phyloP scores from a whole-genome alignment of 176 grass and related monocot genomes.

The Oryza punctata region DNA sequence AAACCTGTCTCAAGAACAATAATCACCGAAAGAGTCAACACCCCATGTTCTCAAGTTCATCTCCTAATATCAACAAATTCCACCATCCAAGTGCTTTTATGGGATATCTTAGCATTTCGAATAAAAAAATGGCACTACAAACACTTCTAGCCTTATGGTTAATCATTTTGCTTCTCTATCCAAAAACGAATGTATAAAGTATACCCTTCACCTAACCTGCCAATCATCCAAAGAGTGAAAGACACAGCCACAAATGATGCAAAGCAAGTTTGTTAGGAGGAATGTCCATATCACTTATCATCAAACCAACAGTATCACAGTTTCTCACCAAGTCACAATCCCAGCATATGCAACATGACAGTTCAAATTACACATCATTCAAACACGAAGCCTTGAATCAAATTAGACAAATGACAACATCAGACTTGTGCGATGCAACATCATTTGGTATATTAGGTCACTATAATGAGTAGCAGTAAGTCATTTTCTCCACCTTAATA shows the following conservation, averaged over 20 bases:
- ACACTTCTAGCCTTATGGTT: slow-evolving; percentile 16
- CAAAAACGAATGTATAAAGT: background rate
- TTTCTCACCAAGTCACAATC: slow-evolving; percentile 13
- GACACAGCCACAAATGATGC: slow-evolving; percentile 33
- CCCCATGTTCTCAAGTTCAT: background rate
- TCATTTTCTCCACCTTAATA: background rate
- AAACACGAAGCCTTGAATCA: slow-evolving; percentile 2
- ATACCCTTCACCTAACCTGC: slow-evolving; percentile 47
- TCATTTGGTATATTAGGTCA: slow-evolving; percentile 1
- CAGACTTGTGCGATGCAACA: background rate
- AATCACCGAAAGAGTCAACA: background rate
- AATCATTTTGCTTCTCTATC: slow-evolving; percentile 44
- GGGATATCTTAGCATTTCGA: background rate
- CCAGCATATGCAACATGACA: slow-evolving; percentile 22
- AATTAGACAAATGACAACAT: slow-evolving; percentile 15
- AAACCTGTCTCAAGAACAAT: slow-evolving; percentile 2
- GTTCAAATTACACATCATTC: background rate
- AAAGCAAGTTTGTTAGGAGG: slow-evolving; percentile 38
- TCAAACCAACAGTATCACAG: slow-evolving; percentile 12
- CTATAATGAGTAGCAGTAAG: background rate
- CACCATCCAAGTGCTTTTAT: background rate
- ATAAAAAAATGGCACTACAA: slow-evolving; percentile 21
- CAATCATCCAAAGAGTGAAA: slow-evolving; percentile 26
- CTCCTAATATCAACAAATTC: slow-evolving; percentile 16
- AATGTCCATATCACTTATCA: slow-evolving; percentile 23